Conservation (phyloP, 148 eudicot species). For the Nepenthes mirabilis region DNA sequence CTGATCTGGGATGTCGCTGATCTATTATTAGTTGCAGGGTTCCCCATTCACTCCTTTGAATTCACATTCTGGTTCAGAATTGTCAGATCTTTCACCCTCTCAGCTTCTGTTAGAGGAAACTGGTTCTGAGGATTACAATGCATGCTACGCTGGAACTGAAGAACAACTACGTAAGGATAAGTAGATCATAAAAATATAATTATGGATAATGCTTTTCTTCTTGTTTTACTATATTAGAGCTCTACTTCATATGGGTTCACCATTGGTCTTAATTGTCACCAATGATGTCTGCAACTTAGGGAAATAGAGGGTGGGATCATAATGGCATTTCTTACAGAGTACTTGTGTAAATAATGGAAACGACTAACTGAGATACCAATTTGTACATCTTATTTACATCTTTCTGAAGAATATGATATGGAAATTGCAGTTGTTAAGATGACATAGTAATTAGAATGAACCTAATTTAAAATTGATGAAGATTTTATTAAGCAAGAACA, state of each 20-base stretch:
- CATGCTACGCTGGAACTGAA: constrained; percentile 15
- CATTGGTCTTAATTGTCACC: too few relatives aligned
- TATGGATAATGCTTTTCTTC: background rate
- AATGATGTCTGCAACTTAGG: too few relatives aligned
- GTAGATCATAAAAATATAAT: background rate
- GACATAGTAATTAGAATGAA: too few relatives aligned
- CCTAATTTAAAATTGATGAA: too few relatives aligned
- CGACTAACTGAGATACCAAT: too few relatives aligned
- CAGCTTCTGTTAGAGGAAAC: constrained; percentile 42
- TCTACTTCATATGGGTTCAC: background rate
- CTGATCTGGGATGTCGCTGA: constrained; percentile 3
- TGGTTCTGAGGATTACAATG: constrained; percentile 31
- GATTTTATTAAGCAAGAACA: too few relatives aligned
- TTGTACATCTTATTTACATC: too few relatives aligned
- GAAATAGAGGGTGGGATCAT: too few relatives aligned
- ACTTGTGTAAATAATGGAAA: too few relatives aligned
- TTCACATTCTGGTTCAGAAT: constrained; percentile 45
- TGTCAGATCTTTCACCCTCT: constrained; percentile 45
- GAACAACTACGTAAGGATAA: constrained; percentile 25
- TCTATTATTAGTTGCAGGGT: constrained; percentile 42
- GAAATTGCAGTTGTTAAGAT: too few relatives aligned
- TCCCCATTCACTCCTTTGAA: constrained; percentile 52
- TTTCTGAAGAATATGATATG: too few relatives aligned
- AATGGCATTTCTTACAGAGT: too few relatives aligned
- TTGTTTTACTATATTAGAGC: background rate